Conservation (phyloP, 2,329 filamentous ascomycete species). For the Cadophora sp. region DNA sequence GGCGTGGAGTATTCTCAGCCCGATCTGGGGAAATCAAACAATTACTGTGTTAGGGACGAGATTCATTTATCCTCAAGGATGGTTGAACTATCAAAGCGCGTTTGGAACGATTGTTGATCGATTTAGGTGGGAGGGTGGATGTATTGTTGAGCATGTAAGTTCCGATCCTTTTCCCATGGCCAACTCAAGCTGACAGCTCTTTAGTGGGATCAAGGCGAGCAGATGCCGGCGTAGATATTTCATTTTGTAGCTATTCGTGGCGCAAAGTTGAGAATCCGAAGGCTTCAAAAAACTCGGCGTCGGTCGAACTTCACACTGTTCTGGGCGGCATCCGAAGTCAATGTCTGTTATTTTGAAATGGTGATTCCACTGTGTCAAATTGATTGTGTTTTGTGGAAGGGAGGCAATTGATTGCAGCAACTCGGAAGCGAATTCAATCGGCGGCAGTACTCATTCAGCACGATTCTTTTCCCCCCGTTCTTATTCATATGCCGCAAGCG, state of each 20-base stretch:
- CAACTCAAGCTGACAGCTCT: not conserved
- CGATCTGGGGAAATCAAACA: constrained; percentile 17
- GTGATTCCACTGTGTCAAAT: too few relatives aligned
- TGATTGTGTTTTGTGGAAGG: too few relatives aligned
- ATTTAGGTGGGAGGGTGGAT: constrained; percentile 27
- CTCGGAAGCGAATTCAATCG: too few relatives aligned
- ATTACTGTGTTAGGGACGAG: constrained; percentile 14
- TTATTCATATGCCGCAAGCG: too few relatives aligned
- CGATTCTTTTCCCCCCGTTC: too few relatives aligned
- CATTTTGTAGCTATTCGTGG: too few relatives aligned
- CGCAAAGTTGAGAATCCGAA: not conserved
- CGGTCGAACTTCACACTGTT: too few relatives aligned
- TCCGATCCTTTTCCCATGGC: not conserved
- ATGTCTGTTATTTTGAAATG: too few relatives aligned
- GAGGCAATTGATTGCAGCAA: too few relatives aligned
- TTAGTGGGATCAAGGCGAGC: constrained; percentile 29
- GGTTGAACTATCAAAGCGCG: constrained; percentile 21
- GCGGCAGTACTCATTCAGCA: too few relatives aligned
- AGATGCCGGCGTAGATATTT: constrained; percentile 13
- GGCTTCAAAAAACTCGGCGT: too few relatives aligned
- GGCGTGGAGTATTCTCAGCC: constrained; percentile 25
- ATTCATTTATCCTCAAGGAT: constrained; percentile 23
- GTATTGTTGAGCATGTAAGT: constrained; percentile 29
- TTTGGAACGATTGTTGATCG: constrained; percentile 26
- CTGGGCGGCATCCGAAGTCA: too few relatives aligned